Evolutionary conservation across 139 green algal species (phyloP).

Genomic region (Gonium pectorale): DNA sequence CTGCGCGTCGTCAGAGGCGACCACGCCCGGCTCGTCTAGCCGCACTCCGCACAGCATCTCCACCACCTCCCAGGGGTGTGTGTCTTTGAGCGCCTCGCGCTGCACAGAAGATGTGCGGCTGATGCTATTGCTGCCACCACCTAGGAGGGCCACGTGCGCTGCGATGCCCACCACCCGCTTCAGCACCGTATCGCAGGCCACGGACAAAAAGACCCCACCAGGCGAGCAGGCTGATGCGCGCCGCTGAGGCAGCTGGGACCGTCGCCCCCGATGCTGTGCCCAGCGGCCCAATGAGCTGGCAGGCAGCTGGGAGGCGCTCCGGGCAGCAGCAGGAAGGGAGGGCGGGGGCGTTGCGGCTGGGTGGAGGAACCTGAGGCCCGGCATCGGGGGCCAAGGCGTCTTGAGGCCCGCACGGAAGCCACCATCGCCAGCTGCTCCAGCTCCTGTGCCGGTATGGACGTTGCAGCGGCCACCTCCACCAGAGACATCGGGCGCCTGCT

Average conservation of each 20-base stretch:
- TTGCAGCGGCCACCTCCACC: not conserved
- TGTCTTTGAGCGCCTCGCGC: too few species aligned
- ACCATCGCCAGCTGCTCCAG: not conserved
- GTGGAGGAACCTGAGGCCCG: not conserved
- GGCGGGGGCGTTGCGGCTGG: not conserved
- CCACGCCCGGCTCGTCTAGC: not conserved
- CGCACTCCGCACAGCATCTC: not conserved
- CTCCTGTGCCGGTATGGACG: not conserved
- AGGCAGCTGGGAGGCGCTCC: not conserved
- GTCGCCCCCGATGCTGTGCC: too few species aligned
- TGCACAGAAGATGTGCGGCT: too few species aligned
- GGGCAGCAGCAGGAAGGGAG: constrained; percentile 12
- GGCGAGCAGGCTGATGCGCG: too few species aligned
- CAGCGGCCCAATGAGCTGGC: not conserved
- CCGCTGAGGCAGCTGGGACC: not conserved
- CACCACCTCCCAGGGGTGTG: constrained; percentile 20
- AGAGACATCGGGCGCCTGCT: too few species aligned
- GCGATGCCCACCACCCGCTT: not conserved
- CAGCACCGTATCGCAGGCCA: not conserved
- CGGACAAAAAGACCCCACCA: constrained; percentile 19
- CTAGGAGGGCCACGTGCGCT: constrained; percentile 35
- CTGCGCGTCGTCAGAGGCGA: not conserved
- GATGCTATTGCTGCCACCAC: too few species aligned
- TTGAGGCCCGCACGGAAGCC: not conserved
- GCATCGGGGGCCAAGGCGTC: not conserved